phyloP scores from a whole-genome alignment of 225 moss, liverwort and hornwort species.

The Climacium dendroides region DNA sequence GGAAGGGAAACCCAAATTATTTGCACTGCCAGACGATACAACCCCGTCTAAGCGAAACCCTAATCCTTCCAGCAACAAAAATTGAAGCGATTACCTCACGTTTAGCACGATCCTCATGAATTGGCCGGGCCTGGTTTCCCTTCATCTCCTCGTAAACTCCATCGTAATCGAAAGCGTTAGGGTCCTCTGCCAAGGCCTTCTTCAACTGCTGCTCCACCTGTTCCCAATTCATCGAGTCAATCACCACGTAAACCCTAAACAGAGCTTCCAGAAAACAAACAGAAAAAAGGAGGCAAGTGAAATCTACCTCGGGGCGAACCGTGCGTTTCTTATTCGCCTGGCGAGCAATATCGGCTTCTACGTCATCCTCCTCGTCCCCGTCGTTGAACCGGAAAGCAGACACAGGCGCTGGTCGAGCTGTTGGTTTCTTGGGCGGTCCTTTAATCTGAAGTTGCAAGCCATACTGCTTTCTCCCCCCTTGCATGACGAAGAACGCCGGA shows the following conservation, averaged over 20 bases:
- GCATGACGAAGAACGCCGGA: conserved; percentile 2
- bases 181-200: conserved; percentile 74
- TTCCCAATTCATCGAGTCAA: background rate
- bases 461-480: conserved; percentile 44
- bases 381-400: conserved; percentile 38
- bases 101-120: conserved; percentile 81
- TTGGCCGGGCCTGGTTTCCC: conserved; percentile 77
- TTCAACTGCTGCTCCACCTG: conserved; percentile 83
- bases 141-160: conserved; percentile 97
- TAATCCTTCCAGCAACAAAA: background rate
- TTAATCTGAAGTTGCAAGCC: conserved; percentile 51
- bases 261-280: background rate
- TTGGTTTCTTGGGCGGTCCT: conserved; percentile 30
- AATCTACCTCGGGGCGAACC: conserved; percentile 54
- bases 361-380: conserved; percentile 41
- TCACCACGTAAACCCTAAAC: background rate
- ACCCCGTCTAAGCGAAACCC: background rate
- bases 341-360: conserved; percentile 80
- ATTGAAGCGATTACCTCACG: conserved; percentile 40
- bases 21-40: background rate
- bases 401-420: conserved; percentile 13
- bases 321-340: conserved; percentile 85
- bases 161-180: conserved; percentile 84
- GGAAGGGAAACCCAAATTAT: background rate
- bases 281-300: background rate